A percentile compares a stretch with the other conserved stretches of the same genome.
These are phyloP conservation scores for Infundibulicybe gibba DNA, from an alignment of 768 basidiomycete genomes.

Conservation along the genomic window DNA sequence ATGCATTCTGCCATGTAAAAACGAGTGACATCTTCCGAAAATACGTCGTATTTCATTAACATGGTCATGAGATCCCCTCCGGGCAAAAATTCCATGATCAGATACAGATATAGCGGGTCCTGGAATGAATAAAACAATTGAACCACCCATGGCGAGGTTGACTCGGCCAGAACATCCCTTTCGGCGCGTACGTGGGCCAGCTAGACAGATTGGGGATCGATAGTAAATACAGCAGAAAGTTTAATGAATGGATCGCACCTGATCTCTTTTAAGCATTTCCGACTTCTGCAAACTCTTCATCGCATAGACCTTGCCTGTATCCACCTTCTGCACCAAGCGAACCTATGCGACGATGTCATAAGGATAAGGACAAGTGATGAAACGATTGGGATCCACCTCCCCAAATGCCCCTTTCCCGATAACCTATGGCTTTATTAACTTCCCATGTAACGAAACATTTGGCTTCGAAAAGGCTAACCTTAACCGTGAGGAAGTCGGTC, in stretches of 20 bases:
- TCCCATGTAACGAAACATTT: constrained; percentile 80
- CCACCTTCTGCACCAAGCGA: constrained; percentile 92
- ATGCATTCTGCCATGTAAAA: constrained; percentile 99
- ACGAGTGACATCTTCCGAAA: constrained; percentile 96
- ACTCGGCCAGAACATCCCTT: constrained; percentile 94
- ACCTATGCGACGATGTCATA: constrained; percentile 46
- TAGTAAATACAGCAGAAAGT: not conserved
- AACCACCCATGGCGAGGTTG: constrained; percentile 96
- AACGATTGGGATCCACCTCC: not conserved
- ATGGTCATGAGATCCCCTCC: constrained; percentile 99
- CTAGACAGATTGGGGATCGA: constrained; percentile 34
- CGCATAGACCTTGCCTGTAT: constrained; percentile 97
- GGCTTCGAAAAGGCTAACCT: constrained; percentile 98
- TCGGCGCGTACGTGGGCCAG: constrained; percentile 97
- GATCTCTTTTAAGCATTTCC: constrained; percentile 99
- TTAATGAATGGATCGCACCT: constrained; percentile 47
- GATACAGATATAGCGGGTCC: constrained; percentile 91
- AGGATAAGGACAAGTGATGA: constrained; percentile 6
- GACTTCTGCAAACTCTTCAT: constrained; percentile 99
- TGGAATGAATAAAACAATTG: constrained; percentile 99
- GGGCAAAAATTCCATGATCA: constrained; percentile 86
- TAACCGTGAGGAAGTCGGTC: constrained; percentile 92
- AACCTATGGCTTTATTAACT: no score
- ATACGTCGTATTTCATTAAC: constrained; percentile 99
- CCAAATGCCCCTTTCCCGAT: not conserved